A percentile compares a stretch with the other conserved stretches of the same genome.
Evolutionary conservation across 495 filamentous ascomycete genomes (phyloP).

Genomic region (Wilcoxina mikolae): DNA sequence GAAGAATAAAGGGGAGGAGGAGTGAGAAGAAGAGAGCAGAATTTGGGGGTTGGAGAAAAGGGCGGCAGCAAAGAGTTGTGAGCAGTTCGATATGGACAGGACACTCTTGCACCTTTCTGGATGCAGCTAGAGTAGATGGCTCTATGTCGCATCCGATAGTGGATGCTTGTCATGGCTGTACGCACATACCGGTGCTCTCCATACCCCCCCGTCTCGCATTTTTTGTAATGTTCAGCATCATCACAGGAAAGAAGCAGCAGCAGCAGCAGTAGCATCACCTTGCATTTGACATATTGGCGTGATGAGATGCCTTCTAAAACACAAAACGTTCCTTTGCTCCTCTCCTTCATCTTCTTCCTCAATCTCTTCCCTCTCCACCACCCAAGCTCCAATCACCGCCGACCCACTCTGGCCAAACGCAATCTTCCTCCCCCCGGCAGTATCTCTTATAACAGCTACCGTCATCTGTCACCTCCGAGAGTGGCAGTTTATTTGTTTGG

Average conservation of each 20-base stretch:
- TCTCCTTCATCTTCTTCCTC: not conserved
- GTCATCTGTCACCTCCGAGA: no score
- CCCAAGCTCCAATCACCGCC: not conserved
- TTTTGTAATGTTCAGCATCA: not conserved
- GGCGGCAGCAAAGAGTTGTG: constrained; percentile 26
- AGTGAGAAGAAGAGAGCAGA: constrained; percentile 15
- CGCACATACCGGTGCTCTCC: no score
- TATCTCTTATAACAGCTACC: no score
- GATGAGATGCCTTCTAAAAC: not conserved
- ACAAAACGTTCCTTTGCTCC: not conserved
- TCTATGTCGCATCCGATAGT: constrained; percentile 33
- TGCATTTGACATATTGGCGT: not conserved
- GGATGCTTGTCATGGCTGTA: constrained; percentile 30
- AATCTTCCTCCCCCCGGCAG: no score
- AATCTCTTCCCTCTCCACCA: not conserved
- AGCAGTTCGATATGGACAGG: no score
- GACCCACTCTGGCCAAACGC: no score
- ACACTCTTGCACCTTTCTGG: constrained; percentile 27
- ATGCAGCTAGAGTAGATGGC: not conserved
- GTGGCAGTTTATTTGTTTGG: no score
- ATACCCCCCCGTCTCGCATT: not conserved
- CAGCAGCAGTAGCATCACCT: not conserved
- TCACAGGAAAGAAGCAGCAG: not conserved
- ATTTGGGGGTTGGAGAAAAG: constrained; percentile 21
- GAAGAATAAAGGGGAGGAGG: constrained; percentile 12